A percentile compares a stretch with the other conserved stretches of the same genome.
These are phyloP conservation scores for Cucumis hystrix DNA, from an alignment of 306 rosid genomes.

Conservation along the genomic window DNA sequence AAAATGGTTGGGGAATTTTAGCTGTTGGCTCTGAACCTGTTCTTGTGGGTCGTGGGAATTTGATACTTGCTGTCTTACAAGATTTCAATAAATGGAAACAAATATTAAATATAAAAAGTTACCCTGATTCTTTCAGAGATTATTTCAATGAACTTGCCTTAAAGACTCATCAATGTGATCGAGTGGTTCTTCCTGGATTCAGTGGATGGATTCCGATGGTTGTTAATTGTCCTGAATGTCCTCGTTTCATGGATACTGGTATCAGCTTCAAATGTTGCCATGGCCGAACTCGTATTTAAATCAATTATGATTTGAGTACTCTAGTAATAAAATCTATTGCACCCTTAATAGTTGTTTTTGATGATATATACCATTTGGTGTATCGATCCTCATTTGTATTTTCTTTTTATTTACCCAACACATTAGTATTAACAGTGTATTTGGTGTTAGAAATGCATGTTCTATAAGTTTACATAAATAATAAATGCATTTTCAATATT, in stretches of 20 bases:
- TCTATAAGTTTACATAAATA: too few relatives aligned
- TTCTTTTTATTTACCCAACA: too few relatives aligned
- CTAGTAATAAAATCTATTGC: not conserved
- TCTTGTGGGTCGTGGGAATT: constrained; percentile 21
- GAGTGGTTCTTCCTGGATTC: constrained; percentile 5
- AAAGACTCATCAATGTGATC: constrained; percentile 8
- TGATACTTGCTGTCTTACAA: constrained; percentile 18
- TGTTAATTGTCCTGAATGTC: constrained; percentile 41
- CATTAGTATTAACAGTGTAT: too few relatives aligned
- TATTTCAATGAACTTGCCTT: constrained; percentile 10
- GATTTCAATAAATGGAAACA: constrained; percentile 36
- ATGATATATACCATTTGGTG: not conserved
- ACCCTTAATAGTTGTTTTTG: not conserved
- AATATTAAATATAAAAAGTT: constrained; percentile 16
- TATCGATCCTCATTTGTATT: too few relatives aligned
- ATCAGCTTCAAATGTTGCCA: constrained; percentile 62
- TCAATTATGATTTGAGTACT: not conserved
- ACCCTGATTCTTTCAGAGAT: not conserved
- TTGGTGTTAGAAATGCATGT: too few relatives aligned
- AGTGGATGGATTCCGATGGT: constrained; percentile 28
- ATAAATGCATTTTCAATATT: too few relatives aligned
- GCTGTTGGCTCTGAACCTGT: constrained; percentile 27
- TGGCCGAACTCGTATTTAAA: constrained; percentile 1
- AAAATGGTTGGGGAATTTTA: constrained; percentile 39
- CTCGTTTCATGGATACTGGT: constrained; percentile 35